Conservation (phyloP, 2,329 filamentous ascomycete genomes). For the Fusarium sp. region DNA sequence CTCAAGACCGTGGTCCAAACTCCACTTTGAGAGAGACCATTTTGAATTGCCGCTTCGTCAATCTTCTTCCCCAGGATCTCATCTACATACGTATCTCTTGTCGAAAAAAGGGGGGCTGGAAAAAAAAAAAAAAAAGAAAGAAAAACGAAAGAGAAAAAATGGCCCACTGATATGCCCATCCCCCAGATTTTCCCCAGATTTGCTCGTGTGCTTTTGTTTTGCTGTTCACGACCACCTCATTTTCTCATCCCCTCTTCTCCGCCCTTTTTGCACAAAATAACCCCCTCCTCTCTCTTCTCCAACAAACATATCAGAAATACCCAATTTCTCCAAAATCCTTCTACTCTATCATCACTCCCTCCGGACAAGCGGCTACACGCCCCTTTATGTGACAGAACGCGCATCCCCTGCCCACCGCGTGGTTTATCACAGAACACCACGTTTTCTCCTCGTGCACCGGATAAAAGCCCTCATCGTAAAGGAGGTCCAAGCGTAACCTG, state of each 20-base stretch:
- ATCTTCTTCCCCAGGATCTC: conserved; percentile 4
- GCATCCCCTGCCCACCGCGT: conserved; percentile 5
- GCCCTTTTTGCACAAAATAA: conserved; percentile 2
- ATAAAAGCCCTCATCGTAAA: neutral
- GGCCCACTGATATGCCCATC: neutral
- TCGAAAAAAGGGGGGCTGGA: neutral
- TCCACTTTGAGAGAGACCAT: neutral
- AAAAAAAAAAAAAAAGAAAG: neutral
- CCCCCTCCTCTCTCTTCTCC: neutral
- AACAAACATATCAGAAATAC: neutral
- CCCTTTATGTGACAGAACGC: conserved; percentile 1
- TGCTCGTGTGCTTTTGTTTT: neutral
- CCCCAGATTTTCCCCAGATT: conserved; percentile 1
- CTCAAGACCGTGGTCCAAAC: neutral
- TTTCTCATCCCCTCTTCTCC: conserved; percentile 1
- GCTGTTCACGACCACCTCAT: neutral
- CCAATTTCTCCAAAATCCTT: neutral
- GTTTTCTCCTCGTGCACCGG: neutral
- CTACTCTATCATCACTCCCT: neutral
- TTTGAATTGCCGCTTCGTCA: neutral
- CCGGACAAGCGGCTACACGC: conserved; percentile 18
- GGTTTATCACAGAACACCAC: neutral
- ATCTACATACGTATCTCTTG: neutral
- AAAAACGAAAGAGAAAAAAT: neutral
- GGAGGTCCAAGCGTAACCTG: neutral